These are phyloP conservation scores for Epichloe gansuensis DNA, from an alignment of 2,329 filamentous ascomycete genomes.

Conservation along the genomic window DNA sequence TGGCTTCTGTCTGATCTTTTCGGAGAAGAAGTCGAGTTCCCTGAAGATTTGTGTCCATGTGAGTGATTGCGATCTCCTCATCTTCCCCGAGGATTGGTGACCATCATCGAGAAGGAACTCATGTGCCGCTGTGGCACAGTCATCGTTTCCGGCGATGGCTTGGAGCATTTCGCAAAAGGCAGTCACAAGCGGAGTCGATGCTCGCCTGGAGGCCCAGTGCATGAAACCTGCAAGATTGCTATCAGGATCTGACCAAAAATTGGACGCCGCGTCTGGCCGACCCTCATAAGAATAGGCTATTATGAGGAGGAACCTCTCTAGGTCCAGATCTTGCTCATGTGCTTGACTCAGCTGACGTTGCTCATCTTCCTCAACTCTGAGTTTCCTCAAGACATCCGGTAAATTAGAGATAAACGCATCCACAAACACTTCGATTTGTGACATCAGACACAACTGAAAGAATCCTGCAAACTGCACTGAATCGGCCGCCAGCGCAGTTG, in stretches of 20 bases:
- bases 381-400: conserved; percentile 75
- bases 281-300: conserved; percentile 86
- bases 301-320: conserved; percentile 85
- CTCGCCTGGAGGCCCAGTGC: conserved; percentile 89
- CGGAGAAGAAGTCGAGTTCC: conserved; percentile 74
- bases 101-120: conserved; percentile 82
- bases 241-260: conserved; percentile 86
- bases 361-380: conserved; percentile 82
- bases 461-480: conserved; percentile 54
- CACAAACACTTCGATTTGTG: conserved; percentile 73
- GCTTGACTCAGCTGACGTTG: conserved; percentile 56
- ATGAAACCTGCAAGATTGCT: conserved; percentile 90
- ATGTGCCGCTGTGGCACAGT: conserved; percentile 75
- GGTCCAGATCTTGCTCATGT: conserved; percentile 55
- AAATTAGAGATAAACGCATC: conserved; percentile 93
- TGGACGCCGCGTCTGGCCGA: conserved; percentile 68
- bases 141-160: conserved; percentile 69
- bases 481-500: conserved; percentile 54
- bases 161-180: conserved; percentile 96
- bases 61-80: conserved; percentile 70
- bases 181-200: conserved; percentile 89
- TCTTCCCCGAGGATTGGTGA: conserved; percentile 57
- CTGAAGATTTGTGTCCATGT: conserved; percentile 90
- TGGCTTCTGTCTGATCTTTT: conserved; percentile 63
- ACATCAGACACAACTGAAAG: conserved; percentile 62